Percentiles rank a stretch among this genome's conserved stretches.
These are phyloP conservation scores for Brachypodium distachyon DNA, from an alignment of 202 grass and related monocot genomes.

Conservation along the genomic window DNA sequence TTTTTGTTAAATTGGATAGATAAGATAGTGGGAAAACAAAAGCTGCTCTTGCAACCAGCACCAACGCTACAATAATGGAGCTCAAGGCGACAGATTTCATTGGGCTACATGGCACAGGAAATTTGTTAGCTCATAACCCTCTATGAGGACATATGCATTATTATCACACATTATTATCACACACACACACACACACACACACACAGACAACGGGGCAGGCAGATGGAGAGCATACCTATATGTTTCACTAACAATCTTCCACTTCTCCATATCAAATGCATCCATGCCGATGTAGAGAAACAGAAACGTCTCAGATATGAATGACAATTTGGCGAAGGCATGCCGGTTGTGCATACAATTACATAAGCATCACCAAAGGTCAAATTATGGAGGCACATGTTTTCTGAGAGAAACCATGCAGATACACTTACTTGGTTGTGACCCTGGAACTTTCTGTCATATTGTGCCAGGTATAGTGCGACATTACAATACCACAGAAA, in stretches of 20 bases:
- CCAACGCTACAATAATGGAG: constrained; percentile 55
- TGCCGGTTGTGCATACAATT: constrained; percentile 39
- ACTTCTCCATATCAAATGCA: constrained; percentile 96
- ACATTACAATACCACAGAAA: constrained; percentile 94
- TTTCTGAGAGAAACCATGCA: background rate
- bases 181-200: too few relatives aligned
- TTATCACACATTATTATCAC: too few relatives aligned
- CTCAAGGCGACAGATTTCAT: constrained; percentile 61
- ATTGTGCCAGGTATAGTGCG: constrained; percentile 97
- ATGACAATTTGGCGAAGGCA: constrained; percentile 81
- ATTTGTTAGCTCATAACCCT: background rate
- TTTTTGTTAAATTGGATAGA: constrained; percentile 75
- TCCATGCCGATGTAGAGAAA: constrained; percentile 99
- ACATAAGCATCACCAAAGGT: background rate
- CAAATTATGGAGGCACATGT: background rate
- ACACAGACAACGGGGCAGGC: too few relatives aligned
- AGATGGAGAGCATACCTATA: constrained; percentile 21
- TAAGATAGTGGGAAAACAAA: constrained; percentile 81
- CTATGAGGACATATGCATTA: background rate
- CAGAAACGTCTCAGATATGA: constrained; percentile 81
- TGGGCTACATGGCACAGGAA: constrained; percentile 42
- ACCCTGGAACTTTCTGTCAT: constrained; percentile 92
- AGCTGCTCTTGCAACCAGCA: constrained; percentile 81
- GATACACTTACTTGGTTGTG: constrained; percentile 79
- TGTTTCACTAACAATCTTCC: constrained; percentile 63